phyloP scores from a whole-genome alignment of 768 basidiomycete genomes.

The Multifurca ochricompacta region DNA sequence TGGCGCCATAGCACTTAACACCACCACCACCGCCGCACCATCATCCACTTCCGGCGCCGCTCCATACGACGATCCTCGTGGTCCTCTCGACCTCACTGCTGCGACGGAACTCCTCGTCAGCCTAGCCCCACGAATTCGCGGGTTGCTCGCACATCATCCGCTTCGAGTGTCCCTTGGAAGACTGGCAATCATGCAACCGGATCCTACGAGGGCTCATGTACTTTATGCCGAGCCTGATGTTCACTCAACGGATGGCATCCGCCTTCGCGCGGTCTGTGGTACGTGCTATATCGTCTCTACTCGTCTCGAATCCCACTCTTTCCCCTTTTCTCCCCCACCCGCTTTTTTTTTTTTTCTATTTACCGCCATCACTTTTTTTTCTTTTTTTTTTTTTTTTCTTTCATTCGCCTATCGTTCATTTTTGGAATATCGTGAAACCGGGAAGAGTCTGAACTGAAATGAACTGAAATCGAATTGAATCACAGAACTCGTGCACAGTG shows the following conservation, averaged over 20 bases:
- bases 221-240: constrained; percentile 46
- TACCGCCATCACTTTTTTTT: no score
- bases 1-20: constrained; percentile 60
- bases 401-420: no score
- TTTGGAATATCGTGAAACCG: no score
- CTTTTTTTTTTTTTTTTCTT: no score
- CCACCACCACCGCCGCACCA: constrained; percentile 9
- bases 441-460: background rate
- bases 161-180: constrained; percentile 38
- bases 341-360: no score
- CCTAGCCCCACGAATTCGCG: constrained; percentile 34
- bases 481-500: constrained; percentile 27
- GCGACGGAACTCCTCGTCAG: constrained; percentile 25
- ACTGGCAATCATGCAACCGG: constrained; percentile 43
- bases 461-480: background rate
- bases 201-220: constrained; percentile 41
- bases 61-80: no score
- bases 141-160: constrained; percentile 30
- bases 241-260: constrained; percentile 27
- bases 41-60: no score
- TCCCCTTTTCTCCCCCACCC: background rate
- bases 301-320: background rate
- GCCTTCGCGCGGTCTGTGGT: constrained; percentile 30
- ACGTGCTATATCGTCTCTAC: background rate
- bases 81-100: constrained; percentile 21